These are phyloP conservation scores for Talaromyces nanjingensis DNA, from an alignment of 495 filamentous ascomycete genomes.

Conservation along the genomic window DNA sequence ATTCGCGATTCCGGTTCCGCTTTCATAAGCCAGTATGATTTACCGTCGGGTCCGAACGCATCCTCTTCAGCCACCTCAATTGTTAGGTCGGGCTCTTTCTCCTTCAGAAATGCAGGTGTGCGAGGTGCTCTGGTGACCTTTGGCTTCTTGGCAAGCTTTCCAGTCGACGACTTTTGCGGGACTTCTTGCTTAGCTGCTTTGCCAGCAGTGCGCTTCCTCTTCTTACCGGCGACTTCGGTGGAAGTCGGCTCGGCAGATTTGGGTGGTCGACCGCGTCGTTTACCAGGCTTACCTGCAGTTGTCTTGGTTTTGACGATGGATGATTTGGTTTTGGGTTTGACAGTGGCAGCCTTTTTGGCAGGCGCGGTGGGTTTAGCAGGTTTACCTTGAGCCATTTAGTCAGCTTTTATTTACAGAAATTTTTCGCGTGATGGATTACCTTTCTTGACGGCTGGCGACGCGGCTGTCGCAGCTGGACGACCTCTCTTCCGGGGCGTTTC, in stretches of 20 bases:
- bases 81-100: constrained; percentile 11
- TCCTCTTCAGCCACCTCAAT: constrained; percentile 11
- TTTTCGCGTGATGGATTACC: background rate
- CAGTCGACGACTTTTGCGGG: constrained; percentile 4
- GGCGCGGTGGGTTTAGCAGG: background rate
- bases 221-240: background rate
- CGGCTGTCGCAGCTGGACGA: background rate
- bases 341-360: background rate
- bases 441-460: constrained; percentile 8
- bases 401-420: background rate
- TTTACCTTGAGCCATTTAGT: background rate
- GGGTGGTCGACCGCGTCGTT: constrained; percentile 7
- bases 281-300: constrained; percentile 6
- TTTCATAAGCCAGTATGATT: constrained; percentile 86
- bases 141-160: constrained; percentile 1
- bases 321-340: background rate
- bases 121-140: background rate
- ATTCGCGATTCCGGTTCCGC: constrained; percentile 83
- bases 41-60: constrained; percentile 13
- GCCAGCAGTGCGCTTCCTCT: constrained; percentile 3
- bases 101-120: constrained; percentile 5
- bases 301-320: background rate
- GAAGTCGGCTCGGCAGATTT: background rate
- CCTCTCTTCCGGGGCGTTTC: constrained; percentile 6
- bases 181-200: background rate